phyloP scores from a whole-genome alignment of 768 basidiomycete genomes.

The Naganishia antarctica region DNA sequence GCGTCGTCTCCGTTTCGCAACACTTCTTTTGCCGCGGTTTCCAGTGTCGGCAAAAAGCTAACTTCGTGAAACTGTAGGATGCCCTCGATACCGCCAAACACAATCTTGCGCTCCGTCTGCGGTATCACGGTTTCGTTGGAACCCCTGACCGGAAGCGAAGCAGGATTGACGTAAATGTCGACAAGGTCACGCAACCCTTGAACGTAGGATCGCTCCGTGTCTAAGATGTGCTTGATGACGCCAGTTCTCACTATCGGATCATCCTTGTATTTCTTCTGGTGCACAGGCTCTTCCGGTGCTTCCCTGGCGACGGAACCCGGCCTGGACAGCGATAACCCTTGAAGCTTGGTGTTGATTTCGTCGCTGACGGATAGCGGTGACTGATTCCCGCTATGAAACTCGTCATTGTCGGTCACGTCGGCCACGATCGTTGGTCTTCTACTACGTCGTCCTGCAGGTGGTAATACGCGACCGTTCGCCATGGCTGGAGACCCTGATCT shows the following conservation, averaged over 20 bases:
- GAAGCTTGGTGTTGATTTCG: constrained; percentile 2
- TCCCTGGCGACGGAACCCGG: constrained; percentile 21
- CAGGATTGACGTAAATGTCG: constrained; percentile 89
- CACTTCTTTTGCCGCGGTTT: constrained; percentile 67
- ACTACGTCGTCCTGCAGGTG: constrained; percentile 29
- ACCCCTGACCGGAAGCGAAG: constrained; percentile 64
- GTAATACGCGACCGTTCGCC: constrained; percentile 13
- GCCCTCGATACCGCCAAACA: constrained; percentile 84
- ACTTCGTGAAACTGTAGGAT: constrained; percentile 88
- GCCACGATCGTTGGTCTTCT: constrained; percentile 34
- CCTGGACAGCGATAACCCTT: constrained; percentile 1
- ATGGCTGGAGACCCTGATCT: constrained; percentile 25
- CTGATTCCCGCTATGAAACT: background rate
- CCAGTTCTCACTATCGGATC: constrained; percentile 77
- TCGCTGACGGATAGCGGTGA: background rate
- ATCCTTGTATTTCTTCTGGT: constrained; percentile 74
- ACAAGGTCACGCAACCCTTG: constrained; percentile 88
- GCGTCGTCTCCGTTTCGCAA: constrained; percentile 60
- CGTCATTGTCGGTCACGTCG: constrained; percentile 14
- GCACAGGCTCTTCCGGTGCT: constrained; percentile 6
- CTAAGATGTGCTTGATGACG: constrained; percentile 83
- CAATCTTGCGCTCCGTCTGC: constrained; percentile 75
- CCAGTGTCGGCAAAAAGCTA: constrained; percentile 85
- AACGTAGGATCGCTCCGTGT: constrained; percentile 91
- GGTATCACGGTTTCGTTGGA: constrained; percentile 82